phyloP scores from a whole-genome alignment of 2,329 filamentous ascomycete species.

The Blumeria graminis region DNA sequence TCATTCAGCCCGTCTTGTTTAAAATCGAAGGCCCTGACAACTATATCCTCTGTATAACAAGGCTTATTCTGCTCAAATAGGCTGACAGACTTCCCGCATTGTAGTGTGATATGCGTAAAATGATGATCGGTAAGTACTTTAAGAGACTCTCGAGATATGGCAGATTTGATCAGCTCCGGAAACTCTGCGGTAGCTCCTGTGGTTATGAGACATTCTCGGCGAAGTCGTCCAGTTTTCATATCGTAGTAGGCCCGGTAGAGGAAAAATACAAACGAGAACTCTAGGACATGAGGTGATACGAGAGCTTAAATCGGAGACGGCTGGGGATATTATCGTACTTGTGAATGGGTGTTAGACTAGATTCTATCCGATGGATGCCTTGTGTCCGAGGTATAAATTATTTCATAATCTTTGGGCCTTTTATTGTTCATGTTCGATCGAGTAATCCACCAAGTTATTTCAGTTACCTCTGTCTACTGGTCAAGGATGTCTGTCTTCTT shows the following conservation, averaged over 20 bases:
- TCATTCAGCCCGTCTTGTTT: constrained; percentile 30
- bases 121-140: constrained; percentile 27
- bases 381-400: too few species aligned
- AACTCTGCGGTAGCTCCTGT: constrained; percentile 84
- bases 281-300: not conserved
- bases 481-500: too few species aligned
- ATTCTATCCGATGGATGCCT: too few species aligned
- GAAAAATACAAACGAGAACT: too few species aligned
- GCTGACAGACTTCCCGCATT: constrained; percentile 50
- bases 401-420: too few species aligned
- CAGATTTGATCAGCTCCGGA: constrained; percentile 39
- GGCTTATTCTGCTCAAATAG: constrained; percentile 21
- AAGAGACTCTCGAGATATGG: constrained; percentile 39
- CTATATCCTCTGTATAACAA: constrained; percentile 17
- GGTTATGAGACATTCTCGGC: constrained; percentile 48
- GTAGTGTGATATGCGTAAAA: constrained; percentile 52
- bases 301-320: not conserved
- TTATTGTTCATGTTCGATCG: too few species aligned
- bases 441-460: too few species aligned
- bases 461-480: too few species aligned
- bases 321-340: too few species aligned
- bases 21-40: constrained; percentile 41
- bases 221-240: constrained; percentile 3
- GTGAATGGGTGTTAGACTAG: too few species aligned
- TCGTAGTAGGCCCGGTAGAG: not conserved